Evolutionary conservation across 2,329 filamentous ascomycete genomes (phyloP).

Genomic region (Calonectria hawksworthii): DNA sequence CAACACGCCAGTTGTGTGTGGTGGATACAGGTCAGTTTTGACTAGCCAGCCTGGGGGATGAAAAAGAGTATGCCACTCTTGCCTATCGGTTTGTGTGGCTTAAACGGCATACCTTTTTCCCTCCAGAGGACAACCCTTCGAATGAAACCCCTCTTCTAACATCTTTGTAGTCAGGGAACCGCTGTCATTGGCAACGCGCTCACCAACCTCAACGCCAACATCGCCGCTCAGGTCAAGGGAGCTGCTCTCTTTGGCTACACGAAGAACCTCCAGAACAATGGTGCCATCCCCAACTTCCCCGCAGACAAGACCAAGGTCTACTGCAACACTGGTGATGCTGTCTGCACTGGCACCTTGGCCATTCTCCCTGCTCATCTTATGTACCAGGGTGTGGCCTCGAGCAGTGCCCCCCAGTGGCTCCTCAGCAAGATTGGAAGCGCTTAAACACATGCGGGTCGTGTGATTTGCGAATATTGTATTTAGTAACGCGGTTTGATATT

Average conservation of each 20-base stretch:
- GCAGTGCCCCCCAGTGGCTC: conserved; percentile 2
- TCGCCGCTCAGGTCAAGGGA: conserved; percentile 54
- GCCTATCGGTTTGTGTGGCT: not conserved
- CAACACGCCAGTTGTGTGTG: conserved; percentile 57
- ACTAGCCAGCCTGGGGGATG: too few relatives aligned
- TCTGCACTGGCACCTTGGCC: conserved; percentile 54
- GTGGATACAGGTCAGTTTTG: conserved; percentile 49
- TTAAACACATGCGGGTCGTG: not conserved
- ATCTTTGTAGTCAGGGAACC: conserved; percentile 58
- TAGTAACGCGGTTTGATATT: not conserved
- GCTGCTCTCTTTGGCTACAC: conserved; percentile 58
- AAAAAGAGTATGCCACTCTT: not conserved
- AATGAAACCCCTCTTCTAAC: conserved; percentile 54
- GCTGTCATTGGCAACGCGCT: conserved; percentile 59
- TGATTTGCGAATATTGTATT: not conserved
- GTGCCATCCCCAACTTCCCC: conserved; percentile 56
- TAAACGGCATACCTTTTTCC: not conserved
- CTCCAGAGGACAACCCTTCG: not conserved
- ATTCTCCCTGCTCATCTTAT: conserved; percentile 52
- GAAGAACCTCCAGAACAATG: conserved; percentile 58
- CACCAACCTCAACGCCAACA: conserved; percentile 46
- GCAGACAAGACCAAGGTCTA: conserved; percentile 52
- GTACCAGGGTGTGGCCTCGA: not conserved
- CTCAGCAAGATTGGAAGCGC: not conserved
- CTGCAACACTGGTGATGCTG: conserved; percentile 53